Percentiles rank a stretch among this genome's conserved stretches.
Conservation (phyloP, 2,329 filamentous ascomycete genomes). For the Epicoccum nigrum region DNA sequence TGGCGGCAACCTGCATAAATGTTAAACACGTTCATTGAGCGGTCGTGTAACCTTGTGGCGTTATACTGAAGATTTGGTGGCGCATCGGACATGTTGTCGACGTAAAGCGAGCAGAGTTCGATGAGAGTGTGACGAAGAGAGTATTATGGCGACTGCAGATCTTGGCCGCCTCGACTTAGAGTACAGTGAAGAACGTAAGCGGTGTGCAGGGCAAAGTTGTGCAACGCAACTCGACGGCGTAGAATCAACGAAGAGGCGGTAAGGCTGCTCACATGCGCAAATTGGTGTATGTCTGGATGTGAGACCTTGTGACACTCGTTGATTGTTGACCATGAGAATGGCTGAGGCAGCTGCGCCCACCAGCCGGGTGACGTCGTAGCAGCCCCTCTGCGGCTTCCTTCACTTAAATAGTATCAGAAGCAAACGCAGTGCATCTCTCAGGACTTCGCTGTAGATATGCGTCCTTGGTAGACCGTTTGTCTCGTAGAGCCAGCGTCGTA, state of each 20-base stretch:
- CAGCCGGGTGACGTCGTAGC: neutral
- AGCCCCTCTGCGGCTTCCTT: neutral
- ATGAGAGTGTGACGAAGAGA: neutral
- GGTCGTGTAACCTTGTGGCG: neutral
- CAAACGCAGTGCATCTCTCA: neutral
- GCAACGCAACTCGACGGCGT: neutral
- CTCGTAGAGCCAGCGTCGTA: constrained; percentile 50
- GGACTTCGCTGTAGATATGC: neutral
- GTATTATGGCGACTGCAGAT: neutral
- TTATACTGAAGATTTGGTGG: neutral
- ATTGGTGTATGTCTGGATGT: constrained; percentile 2
- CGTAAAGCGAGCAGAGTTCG: neutral
- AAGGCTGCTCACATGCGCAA: constrained; percentile 4
- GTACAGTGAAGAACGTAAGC: constrained; percentile 15
- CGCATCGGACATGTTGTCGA: neutral
- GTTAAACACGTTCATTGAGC: neutral
- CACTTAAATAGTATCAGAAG: neutral
- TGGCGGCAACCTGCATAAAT: constrained; percentile 3
- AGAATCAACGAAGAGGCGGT: neutral
- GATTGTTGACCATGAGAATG: constrained; percentile 4
- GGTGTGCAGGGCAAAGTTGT: neutral
- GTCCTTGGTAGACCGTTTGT: constrained; percentile 40
- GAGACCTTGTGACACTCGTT: constrained; percentile 1
- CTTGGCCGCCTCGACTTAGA: constrained; percentile 3
- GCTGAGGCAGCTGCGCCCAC: constrained; percentile 4